A percentile compares a stretch with the other conserved stretches of the same genome.
These are phyloP conservation scores for Penicillium sp. DNA, from an alignment of 2,329 filamentous ascomycete genomes.

Conservation along the genomic window DNA sequence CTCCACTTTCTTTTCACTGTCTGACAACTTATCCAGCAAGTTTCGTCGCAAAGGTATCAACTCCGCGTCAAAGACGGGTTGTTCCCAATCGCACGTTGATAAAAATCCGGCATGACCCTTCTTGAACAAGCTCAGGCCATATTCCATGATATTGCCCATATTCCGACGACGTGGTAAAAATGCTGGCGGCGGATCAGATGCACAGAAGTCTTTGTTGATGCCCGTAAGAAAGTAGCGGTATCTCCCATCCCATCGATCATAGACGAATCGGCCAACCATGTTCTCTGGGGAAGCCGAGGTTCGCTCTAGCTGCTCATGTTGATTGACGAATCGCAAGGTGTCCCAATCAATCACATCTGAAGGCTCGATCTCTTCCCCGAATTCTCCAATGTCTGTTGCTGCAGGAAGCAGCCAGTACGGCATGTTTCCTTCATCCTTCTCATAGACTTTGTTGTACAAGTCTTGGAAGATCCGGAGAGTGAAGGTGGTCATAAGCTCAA, in stretches of 20 bases:
- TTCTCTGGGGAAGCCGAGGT: conserved; percentile 36
- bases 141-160: conserved; percentile 71
- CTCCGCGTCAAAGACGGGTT: conserved; percentile 77
- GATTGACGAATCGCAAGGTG: conserved; percentile 31
- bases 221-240: conserved; percentile 54
- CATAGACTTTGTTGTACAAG: conserved; percentile 84
- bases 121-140: conserved; percentile 71
- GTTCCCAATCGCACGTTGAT: conserved; percentile 57
- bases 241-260: conserved; percentile 55
- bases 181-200: conserved; percentile 33
- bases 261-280: conserved; percentile 50
- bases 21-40: conserved; percentile 65
- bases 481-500: conserved; percentile 63
- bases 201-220: conserved; percentile 27
- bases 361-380: conserved; percentile 5
- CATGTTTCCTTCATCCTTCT: conserved; percentile 58
- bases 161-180: conserved; percentile 34
- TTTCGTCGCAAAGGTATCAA: conserved; percentile 75
- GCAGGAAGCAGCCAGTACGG: conserved; percentile 80
- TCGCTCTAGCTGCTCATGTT: conserved; percentile 45
- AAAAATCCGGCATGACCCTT: conserved; percentile 52
- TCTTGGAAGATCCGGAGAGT: conserved; percentile 75
- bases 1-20: conserved; percentile 45
- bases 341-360: conserved; percentile 43
- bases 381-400: conserved; percentile 11